phyloP scores from a whole-genome alignment of 2,329 filamentous ascomycete species.

The Orbilia ellipsospora region DNA sequence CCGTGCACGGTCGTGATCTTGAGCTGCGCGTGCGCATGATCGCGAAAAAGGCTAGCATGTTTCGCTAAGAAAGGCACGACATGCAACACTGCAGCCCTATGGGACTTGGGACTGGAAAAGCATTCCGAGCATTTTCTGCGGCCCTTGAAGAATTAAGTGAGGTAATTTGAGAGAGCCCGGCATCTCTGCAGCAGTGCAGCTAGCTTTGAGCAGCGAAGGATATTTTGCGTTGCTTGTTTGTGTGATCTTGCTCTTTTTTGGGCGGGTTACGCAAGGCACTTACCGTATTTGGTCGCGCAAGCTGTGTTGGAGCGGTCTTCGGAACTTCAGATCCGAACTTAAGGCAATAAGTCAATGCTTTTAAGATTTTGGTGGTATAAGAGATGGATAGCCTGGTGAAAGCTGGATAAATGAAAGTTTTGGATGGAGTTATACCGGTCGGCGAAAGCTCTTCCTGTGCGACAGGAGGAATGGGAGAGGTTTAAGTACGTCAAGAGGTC shows the following conservation, averaged over 20 bases:
- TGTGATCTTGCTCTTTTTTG: constrained; percentile 14
- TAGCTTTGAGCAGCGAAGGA: no score
- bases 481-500: constrained; percentile 25
- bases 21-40: no score
- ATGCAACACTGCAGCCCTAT: constrained; percentile 5
- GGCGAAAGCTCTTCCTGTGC: constrained; percentile 13
- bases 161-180: background rate
- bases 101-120: background rate
- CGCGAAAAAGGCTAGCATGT: constrained; percentile 19
- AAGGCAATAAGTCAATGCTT: background rate
- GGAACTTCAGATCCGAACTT: constrained; percentile 20
- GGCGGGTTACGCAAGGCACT: constrained; percentile 44
- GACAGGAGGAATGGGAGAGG: constrained; percentile 14
- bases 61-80: constrained; percentile 36
- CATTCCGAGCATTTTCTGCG: constrained; percentile 10
- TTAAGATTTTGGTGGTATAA: constrained; percentile 4
- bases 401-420: constrained; percentile 11
- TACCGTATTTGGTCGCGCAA: constrained; percentile 36
- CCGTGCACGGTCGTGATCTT: no score
- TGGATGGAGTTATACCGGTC: constrained; percentile 16
- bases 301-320: constrained; percentile 12
- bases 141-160: background rate
- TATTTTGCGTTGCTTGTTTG: constrained; percentile 48
- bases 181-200: background rate
- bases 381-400: background rate